phyloP scores from a whole-genome alignment of 2,329 filamentous ascomycete species.

The Diaporthe eres region DNA sequence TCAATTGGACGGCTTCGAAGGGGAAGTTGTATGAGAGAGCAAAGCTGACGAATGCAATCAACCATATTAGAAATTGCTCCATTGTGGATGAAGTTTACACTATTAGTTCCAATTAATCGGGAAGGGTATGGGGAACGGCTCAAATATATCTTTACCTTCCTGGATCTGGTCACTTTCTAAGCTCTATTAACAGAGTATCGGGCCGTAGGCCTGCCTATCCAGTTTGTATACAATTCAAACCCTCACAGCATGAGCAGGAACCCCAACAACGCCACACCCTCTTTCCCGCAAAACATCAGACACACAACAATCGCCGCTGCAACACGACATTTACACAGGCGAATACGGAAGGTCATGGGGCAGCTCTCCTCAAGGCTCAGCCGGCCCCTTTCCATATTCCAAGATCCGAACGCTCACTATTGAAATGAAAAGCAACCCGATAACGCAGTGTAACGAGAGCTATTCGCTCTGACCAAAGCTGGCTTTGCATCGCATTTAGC shows the following conservation, averaged over 20 bases:
- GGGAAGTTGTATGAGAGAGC: slow-evolving; percentile 5
- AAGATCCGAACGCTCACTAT: neutral
- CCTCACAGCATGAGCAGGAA: neutral
- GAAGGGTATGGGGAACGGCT: neutral
- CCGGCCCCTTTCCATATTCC: neutral
- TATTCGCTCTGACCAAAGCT: neutral
- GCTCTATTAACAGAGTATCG: neutral
- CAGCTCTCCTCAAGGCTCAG: neutral
- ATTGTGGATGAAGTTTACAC: neutral
- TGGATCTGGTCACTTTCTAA: neutral
- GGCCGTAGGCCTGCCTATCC: neutral
- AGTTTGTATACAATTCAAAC: neutral
- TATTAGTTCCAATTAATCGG: neutral
- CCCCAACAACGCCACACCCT: neutral
- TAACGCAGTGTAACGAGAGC: slow-evolving; percentile 9
- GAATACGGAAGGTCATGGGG: neutral
- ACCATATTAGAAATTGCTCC: neutral
- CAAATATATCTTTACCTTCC: neutral
- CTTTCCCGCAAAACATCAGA: neutral
- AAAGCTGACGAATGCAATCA: neutral
- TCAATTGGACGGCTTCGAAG: slow-evolving; percentile 21
- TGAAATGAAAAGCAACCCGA: neutral
- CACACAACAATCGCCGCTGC: neutral
- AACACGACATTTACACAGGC: neutral
- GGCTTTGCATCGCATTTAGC: neutral